Evolutionary conservation across 2,329 filamentous ascomycete genomes (phyloP), one percentile per base, ranked within the genome.

Genomic region (Cercospora janseana): DNA sequence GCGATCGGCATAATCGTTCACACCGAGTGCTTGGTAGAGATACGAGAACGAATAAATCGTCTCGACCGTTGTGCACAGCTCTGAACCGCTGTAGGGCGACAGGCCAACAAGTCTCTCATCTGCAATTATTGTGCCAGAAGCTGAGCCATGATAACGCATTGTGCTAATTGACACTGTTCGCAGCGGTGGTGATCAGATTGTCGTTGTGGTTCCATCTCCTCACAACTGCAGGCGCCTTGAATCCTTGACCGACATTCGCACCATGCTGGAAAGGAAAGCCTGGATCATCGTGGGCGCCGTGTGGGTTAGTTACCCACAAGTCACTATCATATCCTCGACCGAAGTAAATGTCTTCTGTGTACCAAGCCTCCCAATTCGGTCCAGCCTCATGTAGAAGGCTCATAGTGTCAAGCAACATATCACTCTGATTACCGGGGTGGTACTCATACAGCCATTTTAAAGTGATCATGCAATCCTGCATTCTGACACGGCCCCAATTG

Each of bases 1-100:
- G n/a, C 70, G 66, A 57, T 81, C 78, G 2, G 78, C 79, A 54
- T 74, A 78, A 10, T 65, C 54, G 23, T 69, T 68, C 44, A 72
- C 69, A 1, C 77, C 77, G 3, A 77, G 56, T 3, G 71, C 65
- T 40, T 74, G 73, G 58, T 79, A 79, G n/a, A 78, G 65, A 49
- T 78, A 79, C 21, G 67, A 69, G 16, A 78, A 61, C 0, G 75
- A 78, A 63, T 73, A 79, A 61, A 78, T 77, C 0, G 71, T 71
- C 60, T 80, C 77, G 4, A 78, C 77, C 1, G 72, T 67, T 2
- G 73, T 77, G 63, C 77, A 80, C 0, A 77, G 68, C 60, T 80
- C 77, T 1, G 71, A 70, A n/a, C 68, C 69, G 42, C 66, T 63
- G 6, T 63, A 66, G 2, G 76, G 74, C 40, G 68, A 70, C 9